Base-by-base conservation (phyloP, 768 basidiomycete genomes). In the Hygrophorus pudorinus region DNA sequence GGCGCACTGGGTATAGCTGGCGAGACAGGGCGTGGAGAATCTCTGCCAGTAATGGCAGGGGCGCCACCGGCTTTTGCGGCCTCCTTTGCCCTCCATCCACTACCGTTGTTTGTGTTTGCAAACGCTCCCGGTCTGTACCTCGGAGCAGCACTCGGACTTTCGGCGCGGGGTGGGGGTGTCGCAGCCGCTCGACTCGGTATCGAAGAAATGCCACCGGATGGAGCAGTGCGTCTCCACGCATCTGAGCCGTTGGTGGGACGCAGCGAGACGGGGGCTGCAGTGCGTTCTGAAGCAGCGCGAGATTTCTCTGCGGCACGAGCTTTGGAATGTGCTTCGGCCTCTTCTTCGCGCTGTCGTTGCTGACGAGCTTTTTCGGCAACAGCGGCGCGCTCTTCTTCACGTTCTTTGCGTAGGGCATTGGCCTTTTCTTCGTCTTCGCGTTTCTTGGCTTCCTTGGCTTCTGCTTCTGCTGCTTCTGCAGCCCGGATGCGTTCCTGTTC, bases 341-440 rank as follows among this genome's bases (percentile, higher is more conserved):
- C 83, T n/a, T 80, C 78, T 53, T 85, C 85, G 31, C 81, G 73
- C 51, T 79, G 73, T 10, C 62, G 64, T 49, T 76, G 82, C 40
- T 70, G 63, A n/a, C 73, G 76, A 1, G 76, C 78, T 20, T 72
- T 61, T 44, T 85, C 79, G 11, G 61, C 13, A 0, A 67, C 69
- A 12, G 71, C 75, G 12, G 71, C 71, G 32, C 74, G 70, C 45
- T 75, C 72, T 20, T 54, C 63, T 42, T 73, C 70, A 18, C 72
- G 78, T 37, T 71, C 56, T 45, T 72, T 76, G 39, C 83, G 81
- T 20, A 63, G 49, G 1, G 67, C 72, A 1, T 60, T 63, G 0
- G 53, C 51, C 30, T 71, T 75, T 51, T 78, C 87, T 53, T 87
- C 82, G 38, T 68, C 79, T 53, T 77, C 73, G 42, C 65, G 76